A percentile compares a stretch with the other conserved stretches of the same genome.
Evolutionary conservation across 2,329 filamentous ascomycete genomes (phyloP).

Genomic region (Sporothrix phasma): DNA sequence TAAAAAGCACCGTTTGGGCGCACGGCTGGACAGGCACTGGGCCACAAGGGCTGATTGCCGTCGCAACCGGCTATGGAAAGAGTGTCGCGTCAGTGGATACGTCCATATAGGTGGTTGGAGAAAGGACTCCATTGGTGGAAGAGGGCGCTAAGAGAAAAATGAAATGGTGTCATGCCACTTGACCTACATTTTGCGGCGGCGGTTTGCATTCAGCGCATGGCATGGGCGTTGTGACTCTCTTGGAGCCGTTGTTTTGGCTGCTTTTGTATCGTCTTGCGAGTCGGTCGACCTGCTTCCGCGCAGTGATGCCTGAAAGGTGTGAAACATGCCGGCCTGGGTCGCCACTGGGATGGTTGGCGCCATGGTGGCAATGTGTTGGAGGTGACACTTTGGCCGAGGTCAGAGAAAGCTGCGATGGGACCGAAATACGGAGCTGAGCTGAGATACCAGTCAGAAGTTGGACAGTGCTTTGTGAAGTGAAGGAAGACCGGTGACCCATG

Average conservation of each 20-base stretch:
- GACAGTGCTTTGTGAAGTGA: background rate
- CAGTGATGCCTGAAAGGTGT: conserved; percentile 44
- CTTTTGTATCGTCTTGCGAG: conserved; percentile 31
- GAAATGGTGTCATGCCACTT: too few species aligned
- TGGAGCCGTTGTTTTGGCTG: conserved; percentile 31
- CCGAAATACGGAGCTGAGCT: conserved; percentile 8
- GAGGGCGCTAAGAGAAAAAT: too few species aligned
- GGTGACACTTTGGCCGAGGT: background rate
- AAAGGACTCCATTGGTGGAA: background rate
- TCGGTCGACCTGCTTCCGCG: conserved; percentile 39
- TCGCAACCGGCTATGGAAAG: conserved; percentile 54
- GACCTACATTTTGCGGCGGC: conserved; percentile 62
- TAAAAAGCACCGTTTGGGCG: conserved; percentile 68
- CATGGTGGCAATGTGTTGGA: conserved; percentile 24
- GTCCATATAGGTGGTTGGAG: background rate
- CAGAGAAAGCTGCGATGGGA: background rate
- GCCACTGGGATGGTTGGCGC: conserved; percentile 38
- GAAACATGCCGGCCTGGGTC: conserved; percentile 43
- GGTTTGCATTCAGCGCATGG: conserved; percentile 69
- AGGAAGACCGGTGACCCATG: background rate
- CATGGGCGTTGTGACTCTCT: conserved; percentile 48
- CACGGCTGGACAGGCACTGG: conserved; percentile 75
- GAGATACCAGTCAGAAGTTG: conserved; percentile 23
- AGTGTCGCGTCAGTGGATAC: background rate
- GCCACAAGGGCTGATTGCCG: conserved; percentile 69